Evolutionary conservation across 495 filamentous ascomycete species (phyloP).

Genomic region (Annulohypoxylon bovei): DNA sequence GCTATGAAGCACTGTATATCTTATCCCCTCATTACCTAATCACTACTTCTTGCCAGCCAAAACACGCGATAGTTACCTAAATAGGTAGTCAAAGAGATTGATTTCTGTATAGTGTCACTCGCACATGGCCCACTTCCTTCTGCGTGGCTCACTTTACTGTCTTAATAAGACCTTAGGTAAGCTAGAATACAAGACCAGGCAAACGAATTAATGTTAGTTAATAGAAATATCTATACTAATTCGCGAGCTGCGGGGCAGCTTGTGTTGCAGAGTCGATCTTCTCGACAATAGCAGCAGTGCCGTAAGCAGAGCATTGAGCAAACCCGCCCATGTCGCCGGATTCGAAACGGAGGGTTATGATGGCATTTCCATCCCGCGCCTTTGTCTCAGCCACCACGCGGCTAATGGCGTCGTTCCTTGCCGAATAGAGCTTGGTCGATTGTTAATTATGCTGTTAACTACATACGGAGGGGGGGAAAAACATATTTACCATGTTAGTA

Average conservation of each 20-base stretch:
- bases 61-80: too few relatives aligned
- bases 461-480: neutral
- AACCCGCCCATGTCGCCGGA: conserved; percentile 58
- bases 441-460: too few relatives aligned
- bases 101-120: too few relatives aligned
- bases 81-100: neutral
- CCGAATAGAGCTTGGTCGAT: conserved; percentile 64
- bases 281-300: conserved; percentile 66
- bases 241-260: conserved; percentile 27
- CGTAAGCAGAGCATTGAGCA: conserved; percentile 69
- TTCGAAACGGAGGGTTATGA: conserved; percentile 68
- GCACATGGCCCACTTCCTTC: too few relatives aligned
- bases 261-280: conserved; percentile 46
- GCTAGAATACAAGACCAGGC: neutral
- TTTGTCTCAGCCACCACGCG: conserved; percentile 66
- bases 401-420: conserved; percentile 64
- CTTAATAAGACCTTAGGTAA: too few relatives aligned
- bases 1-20: too few relatives aligned
- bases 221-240: neutral
- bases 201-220: too few relatives aligned
- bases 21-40: too few relatives aligned
- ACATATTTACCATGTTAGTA: conserved; percentile 55
- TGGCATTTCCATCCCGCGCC: conserved; percentile 66
- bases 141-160: too few relatives aligned
- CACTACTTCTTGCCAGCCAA: too few relatives aligned